These are phyloP conservation scores for Arachnopeziza araneosa DNA, from an alignment of 2,329 filamentous ascomycete species.

Conservation along the genomic window DNA sequence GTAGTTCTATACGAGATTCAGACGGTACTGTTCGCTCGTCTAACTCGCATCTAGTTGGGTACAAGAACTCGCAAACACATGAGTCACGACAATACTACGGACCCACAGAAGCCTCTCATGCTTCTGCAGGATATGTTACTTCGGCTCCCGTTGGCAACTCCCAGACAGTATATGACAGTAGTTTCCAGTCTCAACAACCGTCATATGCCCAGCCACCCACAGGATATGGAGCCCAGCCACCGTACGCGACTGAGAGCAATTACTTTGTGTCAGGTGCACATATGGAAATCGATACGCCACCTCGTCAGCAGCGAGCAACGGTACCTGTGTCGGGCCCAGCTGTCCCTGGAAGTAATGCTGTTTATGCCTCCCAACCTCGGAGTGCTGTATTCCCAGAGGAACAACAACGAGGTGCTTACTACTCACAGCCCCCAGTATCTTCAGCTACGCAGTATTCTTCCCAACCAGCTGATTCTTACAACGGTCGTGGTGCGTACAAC, in stretches of 20 bases:
- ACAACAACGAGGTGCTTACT: slow-evolving; percentile 15
- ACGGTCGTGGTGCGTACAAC: slow-evolving; percentile 55
- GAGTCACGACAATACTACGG: slow-evolving; percentile 33
- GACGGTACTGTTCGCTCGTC: slow-evolving; percentile 29
- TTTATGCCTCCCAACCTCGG: neutral
- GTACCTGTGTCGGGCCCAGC: slow-evolving; percentile 12
- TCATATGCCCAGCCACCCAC: slow-evolving; percentile 20
- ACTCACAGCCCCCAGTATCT: slow-evolving; percentile 26
- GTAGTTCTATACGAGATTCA: slow-evolving; percentile 30
- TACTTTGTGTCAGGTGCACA: slow-evolving; percentile 28
- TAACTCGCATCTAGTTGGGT: slow-evolving; percentile 33
- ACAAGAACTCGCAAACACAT: slow-evolving; percentile 31
- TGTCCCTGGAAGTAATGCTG: slow-evolving; percentile 13
- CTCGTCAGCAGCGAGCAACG: slow-evolving; percentile 7
- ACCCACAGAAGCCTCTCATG: slow-evolving; percentile 23
- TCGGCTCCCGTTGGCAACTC: slow-evolving; percentile 11
- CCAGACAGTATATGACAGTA: slow-evolving; percentile 25
- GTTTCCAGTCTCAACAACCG: slow-evolving; percentile 15
- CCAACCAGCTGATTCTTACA: slow-evolving; percentile 48
- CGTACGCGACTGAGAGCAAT: slow-evolving; percentile 8
- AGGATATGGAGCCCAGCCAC: slow-evolving; percentile 18
- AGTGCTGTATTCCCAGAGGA: neutral
- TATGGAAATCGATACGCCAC: slow-evolving; percentile 6
- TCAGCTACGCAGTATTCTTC: slow-evolving; percentile 33
- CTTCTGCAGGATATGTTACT: slow-evolving; percentile 18